Evolutionary conservation across 139 green algal species (phyloP), one percentile per base, ranked within the genome.

Genomic region (Prasinococcaceae sp.): DNA sequence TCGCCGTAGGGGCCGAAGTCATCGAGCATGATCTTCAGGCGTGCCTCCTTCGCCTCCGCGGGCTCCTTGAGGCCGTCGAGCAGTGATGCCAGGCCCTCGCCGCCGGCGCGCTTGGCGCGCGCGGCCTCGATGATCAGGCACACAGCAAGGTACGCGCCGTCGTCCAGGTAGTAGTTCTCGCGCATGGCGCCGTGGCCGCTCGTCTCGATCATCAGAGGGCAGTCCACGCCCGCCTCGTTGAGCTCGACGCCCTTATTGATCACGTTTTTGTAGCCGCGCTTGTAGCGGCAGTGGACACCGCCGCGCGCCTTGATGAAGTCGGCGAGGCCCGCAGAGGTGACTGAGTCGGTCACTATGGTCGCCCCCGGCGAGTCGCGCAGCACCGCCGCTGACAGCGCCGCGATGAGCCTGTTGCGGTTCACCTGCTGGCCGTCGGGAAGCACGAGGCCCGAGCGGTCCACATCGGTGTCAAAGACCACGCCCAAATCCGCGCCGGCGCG

Each of bases 391-490:
- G 75, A 30, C 74, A 92, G 84, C 20, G 94, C 68, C 1, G 84
- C 88, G 26, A 96, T 96, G 60, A 93, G 86, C 38, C 78, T 68
- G 73, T 97, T 97, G 56, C 72, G 78, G 69, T 94, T 95, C 70
- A 97, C 89, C 53, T 79, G 70, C 3, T 63, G 60, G 10, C 89
- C 85, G 10, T 61, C 35, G 0, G 40, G 35, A 28, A 87, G 81
- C 30, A 95, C 82, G 24, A 94, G 44, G 23, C 44, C 65, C 6
- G 35, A 63, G 26, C 89, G 78, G 72, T 97, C 89, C 27, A 96
- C 88, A 61, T 97, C 89, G 1, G 89, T 97, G 69, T 97, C 89
- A 47, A 95, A 87, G 25, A 95, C 77, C 22, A 97, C 85, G 26
- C 88, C 89, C 38, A 97, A 64, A 47, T 97, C 84, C 1, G 89